These are phyloP conservation scores for Candida boidinii DNA, from an alignment of 805 yeast genomes.

Conservation along the genomic window DNA sequence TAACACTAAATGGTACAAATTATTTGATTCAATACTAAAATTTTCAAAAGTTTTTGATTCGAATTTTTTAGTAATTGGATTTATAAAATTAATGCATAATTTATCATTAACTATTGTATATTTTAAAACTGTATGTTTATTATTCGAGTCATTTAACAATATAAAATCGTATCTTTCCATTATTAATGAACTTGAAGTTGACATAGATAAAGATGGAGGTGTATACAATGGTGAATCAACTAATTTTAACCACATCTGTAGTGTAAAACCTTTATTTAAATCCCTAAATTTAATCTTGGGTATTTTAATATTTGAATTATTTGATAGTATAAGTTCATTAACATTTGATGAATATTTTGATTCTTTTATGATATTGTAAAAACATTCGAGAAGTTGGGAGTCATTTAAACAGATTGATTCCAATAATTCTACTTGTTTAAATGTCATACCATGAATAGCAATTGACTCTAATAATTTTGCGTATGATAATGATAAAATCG, in stretches of 20 bases:
- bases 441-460: too few species aligned
- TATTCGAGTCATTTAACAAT: too few species aligned
- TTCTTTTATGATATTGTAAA: too few species aligned
- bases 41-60: conserved; percentile 16
- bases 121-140: too few species aligned
- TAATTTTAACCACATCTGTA: conserved; percentile 19
- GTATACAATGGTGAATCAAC: conserved; percentile 3
- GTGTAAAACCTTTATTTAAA: conserved; percentile 11
- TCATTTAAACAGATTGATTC: too few species aligned
- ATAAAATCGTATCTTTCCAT: conserved; percentile 1
- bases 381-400: too few species aligned
- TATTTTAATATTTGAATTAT: conserved; percentile 7
- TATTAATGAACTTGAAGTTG: conserved; percentile 3
- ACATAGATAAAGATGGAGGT: background rate
- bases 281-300: conserved; percentile 8
- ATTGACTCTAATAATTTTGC: too few species aligned
- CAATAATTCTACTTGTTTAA: too few species aligned
- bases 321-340: conserved; percentile 6
- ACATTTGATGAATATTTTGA: too few species aligned
- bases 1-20: conserved; percentile 18
- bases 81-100: conserved; percentile 7
- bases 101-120: conserved; percentile 9
- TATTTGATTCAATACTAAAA: conserved; percentile 16
- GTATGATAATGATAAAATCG: too few species aligned
- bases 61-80: conserved; percentile 2